A percentile compares a stretch with the other conserved stretches of the same genome.
phyloP scores from a whole-genome alignment of 108 stramenopile genomes.

The Asterionellopsis glacialis region DNA sequence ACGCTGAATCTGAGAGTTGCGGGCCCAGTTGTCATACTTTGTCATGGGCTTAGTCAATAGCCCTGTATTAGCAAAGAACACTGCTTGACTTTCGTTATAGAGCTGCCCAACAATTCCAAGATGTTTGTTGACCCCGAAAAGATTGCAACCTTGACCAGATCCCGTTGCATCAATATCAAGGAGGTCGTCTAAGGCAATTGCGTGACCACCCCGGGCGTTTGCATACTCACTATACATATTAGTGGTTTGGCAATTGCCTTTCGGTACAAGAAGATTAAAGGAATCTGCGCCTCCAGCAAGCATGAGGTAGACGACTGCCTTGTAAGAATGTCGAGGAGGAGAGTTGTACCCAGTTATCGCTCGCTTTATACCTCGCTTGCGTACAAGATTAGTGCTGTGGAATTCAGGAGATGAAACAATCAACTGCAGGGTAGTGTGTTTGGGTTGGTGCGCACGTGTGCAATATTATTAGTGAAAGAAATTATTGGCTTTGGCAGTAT shows the following conservation, averaged over 20 bases:
- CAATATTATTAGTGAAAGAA: too few species aligned
- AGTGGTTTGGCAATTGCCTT: slow-evolving; percentile 9
- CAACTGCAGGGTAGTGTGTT: too few species aligned
- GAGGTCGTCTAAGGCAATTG: not conserved
- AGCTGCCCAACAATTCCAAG: slow-evolving; percentile 24
- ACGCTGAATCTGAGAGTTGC: too few species aligned
- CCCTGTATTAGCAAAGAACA: slow-evolving; percentile 71
- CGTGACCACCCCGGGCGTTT: not conserved
- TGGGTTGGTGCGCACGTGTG: too few species aligned
- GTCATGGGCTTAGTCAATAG: slow-evolving; percentile 33
- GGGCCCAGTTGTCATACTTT: slow-evolving; percentile 1
- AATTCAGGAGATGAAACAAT: slow-evolving; percentile 51
- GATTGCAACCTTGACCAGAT: slow-evolving; percentile 36
- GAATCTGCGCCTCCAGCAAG: slow-evolving; percentile 40
- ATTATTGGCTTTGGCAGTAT: too few species aligned
- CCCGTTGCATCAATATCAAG: not conserved
- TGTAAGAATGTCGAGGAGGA: slow-evolving; percentile 34
- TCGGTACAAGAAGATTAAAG: slow-evolving; percentile 26
- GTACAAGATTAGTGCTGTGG: slow-evolving; percentile 35
- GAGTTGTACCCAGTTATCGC: slow-evolving; percentile 6
- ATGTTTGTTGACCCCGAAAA: slow-evolving; percentile 46
- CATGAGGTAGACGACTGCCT: slow-evolving; percentile 57
- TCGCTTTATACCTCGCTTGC: not conserved
- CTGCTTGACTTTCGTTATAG: slow-evolving; percentile 52
- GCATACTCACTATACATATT: not conserved